These are phyloP conservation scores for Coniochaeta hoffmannii DNA, from an alignment of 2,329 filamentous ascomycete genomes.

Conservation along the genomic window DNA sequence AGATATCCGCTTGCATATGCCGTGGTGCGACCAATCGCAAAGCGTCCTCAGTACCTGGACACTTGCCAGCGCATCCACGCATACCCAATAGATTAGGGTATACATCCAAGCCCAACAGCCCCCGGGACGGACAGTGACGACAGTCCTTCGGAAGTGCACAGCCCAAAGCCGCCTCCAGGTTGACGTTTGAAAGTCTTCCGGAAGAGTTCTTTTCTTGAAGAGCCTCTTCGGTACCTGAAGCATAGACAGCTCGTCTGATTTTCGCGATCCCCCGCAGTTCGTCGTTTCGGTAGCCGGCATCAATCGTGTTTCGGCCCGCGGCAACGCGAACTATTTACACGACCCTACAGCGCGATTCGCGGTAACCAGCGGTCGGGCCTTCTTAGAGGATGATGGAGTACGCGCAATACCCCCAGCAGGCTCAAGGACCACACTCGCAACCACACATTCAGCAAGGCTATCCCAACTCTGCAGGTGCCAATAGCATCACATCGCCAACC, in stretches of 20 bases:
- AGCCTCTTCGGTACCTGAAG: slow-evolving; percentile 11
- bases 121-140: slow-evolving; percentile 34
- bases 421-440: slow-evolving; percentile 55
- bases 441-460: slow-evolving; percentile 54
- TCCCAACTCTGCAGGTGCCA: slow-evolving; percentile 46
- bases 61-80: slow-evolving; percentile 56
- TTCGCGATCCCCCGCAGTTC: background rate
- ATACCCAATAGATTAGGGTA: slow-evolving; percentile 50
- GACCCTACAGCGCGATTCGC: background rate
- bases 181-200: slow-evolving; percentile 9
- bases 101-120: slow-evolving; percentile 29
- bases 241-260: slow-evolving; percentile 1
- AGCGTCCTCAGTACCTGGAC: slow-evolving; percentile 42
- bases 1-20: slow-evolving; percentile 53
- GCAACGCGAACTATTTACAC: background rate
- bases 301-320: background rate
- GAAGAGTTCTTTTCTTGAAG: background rate
- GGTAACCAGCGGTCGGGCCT: slow-evolving; percentile 1
- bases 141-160: slow-evolving; percentile 30
- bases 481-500: slow-evolving; percentile 65
- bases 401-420: slow-evolving; percentile 63
- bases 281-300: too few relatives aligned
- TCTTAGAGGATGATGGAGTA: slow-evolving; percentile 60
- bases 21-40: slow-evolving; percentile 46
- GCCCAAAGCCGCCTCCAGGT: slow-evolving; percentile 37